Evolutionary conservation across 2,329 filamentous ascomycete species (phyloP), one percentile per base, ranked within the genome.

Genomic region (Lasiodiplodia sp.): DNA sequence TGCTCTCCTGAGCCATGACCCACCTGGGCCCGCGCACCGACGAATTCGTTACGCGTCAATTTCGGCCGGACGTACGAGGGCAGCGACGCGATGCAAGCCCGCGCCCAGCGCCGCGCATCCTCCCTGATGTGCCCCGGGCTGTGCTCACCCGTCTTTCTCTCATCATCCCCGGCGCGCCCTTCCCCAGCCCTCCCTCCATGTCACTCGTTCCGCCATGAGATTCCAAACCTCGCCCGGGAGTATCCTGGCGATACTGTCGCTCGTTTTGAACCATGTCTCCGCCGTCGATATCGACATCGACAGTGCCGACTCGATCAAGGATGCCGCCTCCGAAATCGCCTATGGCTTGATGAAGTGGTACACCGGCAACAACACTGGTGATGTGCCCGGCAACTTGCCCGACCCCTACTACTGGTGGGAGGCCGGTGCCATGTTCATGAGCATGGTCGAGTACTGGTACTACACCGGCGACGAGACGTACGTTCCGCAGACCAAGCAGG

Each of bases 281-380:
- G 68, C 68, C 31, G 68, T 69, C 62, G 60, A 60, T 12, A 58
- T 69, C 62, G 68, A 69, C 62, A 69, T 69, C 62, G 21, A 31
- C 40, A 55, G 34, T 25, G 31, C 53, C 62, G 52, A 66, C 44
- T 69, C 68, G 18, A 82, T 86, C 70, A 85, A 82, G 69, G 73
- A 76, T 66, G 82, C 83, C 23, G 81, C 84, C 7, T 79, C 79
- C 66, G 76, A 77, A 23, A 52, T 69, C 47, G 68, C 68, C 62
- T 66, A 53, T 51, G 68, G 62, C 31, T 38, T 87, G 72, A 87
- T 91, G 85, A 82, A 81, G 37, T 89, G 88, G 76, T 91, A 91
- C 77, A 82, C 80, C 2, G 88, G 88, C 57, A 89, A 88, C 73
- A 78, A 82, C 51, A 86, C 85, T 8, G 80, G 84, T 40, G 82